Evolutionary conservation across 371 early-diverging fungal genomes (phyloP).

Genomic region (Funneliformis caledonium): DNA sequence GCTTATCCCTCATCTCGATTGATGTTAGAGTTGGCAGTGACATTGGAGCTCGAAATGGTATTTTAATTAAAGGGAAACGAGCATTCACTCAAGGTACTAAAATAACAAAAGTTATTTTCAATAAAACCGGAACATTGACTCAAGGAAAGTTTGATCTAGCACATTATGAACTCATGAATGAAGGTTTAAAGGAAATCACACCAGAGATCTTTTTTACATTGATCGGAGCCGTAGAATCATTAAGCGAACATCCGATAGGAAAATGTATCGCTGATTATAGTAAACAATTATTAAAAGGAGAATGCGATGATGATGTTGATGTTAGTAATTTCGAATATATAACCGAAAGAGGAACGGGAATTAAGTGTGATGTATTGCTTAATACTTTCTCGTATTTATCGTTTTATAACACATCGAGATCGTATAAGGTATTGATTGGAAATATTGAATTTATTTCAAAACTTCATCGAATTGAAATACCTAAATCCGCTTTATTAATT

Average conservation of each 20-base stretch:
- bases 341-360: slow-evolving; percentile 53
- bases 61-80: slow-evolving; percentile 87
- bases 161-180: slow-evolving; percentile 47
- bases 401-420: slow-evolving; percentile 1
- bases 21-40: slow-evolving; percentile 99
- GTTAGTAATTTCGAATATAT: slow-evolving; percentile 42
- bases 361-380: slow-evolving; percentile 43
- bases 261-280: slow-evolving; percentile 75
- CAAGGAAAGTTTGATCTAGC: slow-evolving; percentile 64
- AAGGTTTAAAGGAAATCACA: slow-evolving; percentile 10
- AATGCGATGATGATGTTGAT: slow-evolving; percentile 50
- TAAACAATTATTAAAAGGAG: slow-evolving; percentile 50
- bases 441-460: slow-evolving; percentile 55
- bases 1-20: slow-evolving; percentile 81
- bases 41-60: slow-evolving; percentile 89
- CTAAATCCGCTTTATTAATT: slow-evolving; percentile 48
- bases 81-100: slow-evolving; percentile 89
- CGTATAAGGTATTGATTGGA: slow-evolving; percentile 28
- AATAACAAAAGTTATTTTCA: slow-evolving; percentile 92
- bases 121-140: slow-evolving; percentile 86
- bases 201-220: slow-evolving; percentile 53
- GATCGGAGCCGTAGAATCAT: slow-evolving; percentile 77
- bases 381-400: background rate
- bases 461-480: slow-evolving; percentile 42
- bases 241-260: slow-evolving; percentile 90